Conservation (phyloP, 257 asterid genomes). For the Thymus quinquecostatus region DNA sequence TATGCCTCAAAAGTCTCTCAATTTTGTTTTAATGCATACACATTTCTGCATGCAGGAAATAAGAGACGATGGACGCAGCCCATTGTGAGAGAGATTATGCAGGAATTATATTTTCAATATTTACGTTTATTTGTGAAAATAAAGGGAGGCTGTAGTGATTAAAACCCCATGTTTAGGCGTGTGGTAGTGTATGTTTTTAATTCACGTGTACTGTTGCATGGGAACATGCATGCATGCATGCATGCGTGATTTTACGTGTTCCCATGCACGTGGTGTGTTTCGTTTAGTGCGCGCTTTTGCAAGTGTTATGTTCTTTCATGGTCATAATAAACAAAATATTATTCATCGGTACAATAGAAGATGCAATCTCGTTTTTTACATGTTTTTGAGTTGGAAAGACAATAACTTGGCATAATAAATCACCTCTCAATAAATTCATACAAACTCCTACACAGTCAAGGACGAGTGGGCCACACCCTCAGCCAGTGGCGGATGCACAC, state of each 20-base stretch:
- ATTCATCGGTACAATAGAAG: too few relatives aligned
- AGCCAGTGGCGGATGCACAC: too few relatives aligned
- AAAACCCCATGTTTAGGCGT: background rate
- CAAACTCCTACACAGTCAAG: too few relatives aligned
- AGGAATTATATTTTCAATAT: background rate
- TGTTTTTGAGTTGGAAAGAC: too few relatives aligned
- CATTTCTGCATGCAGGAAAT: slow-evolving; percentile 11
- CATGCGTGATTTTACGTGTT: slow-evolving; percentile 5
- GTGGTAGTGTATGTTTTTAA: background rate
- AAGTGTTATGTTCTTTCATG: background rate
- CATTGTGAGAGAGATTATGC: slow-evolving; percentile 9
- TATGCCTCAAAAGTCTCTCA: background rate
- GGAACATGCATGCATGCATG: background rate
- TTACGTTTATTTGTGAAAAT: slow-evolving; percentile 4
- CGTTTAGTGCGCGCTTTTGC: too few relatives aligned
- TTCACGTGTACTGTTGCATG: slow-evolving; percentile 22
- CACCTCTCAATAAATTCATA: too few relatives aligned
- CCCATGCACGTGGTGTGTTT: background rate
- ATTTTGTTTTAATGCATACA: too few relatives aligned
- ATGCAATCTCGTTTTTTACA: too few relatives aligned
- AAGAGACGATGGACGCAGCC: background rate
- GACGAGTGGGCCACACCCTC: too few relatives aligned
- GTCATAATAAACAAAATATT: background rate
- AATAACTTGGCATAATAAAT: too few relatives aligned
- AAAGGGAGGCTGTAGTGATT: background rate